Evolutionary conservation across 78 protist species (phyloP).

Genomic region (Dictyostelium purpureum): DNA sequence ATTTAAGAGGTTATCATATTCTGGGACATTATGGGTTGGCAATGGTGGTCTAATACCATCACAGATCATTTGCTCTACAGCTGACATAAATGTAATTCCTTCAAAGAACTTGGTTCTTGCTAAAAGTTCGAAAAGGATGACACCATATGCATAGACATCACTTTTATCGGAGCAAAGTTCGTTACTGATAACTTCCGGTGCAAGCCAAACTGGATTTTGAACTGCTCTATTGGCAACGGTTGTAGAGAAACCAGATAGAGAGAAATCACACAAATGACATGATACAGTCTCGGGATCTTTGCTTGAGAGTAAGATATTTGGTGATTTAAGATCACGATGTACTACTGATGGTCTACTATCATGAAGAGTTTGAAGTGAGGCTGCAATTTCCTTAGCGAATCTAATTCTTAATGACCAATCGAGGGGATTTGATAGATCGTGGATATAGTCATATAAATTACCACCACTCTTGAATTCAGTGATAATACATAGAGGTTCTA

Average conservation of each 20-base stretch:
- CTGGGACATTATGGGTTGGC: slow-evolving; percentile 24
- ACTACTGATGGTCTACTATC: slow-evolving; percentile 54
- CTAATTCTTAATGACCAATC: slow-evolving; percentile 26
- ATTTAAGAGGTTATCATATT: slow-evolving; percentile 17
- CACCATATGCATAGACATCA: slow-evolving; percentile 77
- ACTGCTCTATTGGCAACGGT: slow-evolving; percentile 37
- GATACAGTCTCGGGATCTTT: slow-evolving; percentile 9
- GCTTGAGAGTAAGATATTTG: slow-evolving; percentile 52
- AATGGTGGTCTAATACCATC: slow-evolving; percentile 76
- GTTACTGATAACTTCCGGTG: slow-evolving; percentile 77
- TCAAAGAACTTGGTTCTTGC: slow-evolving; percentile 31
- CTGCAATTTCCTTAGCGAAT: slow-evolving; percentile 49
- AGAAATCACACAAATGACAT: slow-evolving; percentile 72
- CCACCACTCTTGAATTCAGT: slow-evolving; percentile 79
- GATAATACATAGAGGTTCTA: slow-evolving; percentile 65
- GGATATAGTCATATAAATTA: slow-evolving; percentile 61
- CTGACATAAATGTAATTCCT: slow-evolving; percentile 55
- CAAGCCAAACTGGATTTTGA: slow-evolving; percentile 83
- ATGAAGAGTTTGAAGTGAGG: slow-evolving; percentile 51
- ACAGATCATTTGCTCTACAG: slow-evolving; percentile 49
- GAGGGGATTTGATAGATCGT: slow-evolving; percentile 23
- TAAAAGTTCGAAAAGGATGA: slow-evolving; percentile 59
- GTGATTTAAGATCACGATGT: slow-evolving; percentile 73
- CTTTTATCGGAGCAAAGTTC: slow-evolving; percentile 55
- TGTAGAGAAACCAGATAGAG: slow-evolving; percentile 64